Conservation (phyloP, 1,284 basidiomycete genomes). For the Cryptococcus sp. region DNA sequence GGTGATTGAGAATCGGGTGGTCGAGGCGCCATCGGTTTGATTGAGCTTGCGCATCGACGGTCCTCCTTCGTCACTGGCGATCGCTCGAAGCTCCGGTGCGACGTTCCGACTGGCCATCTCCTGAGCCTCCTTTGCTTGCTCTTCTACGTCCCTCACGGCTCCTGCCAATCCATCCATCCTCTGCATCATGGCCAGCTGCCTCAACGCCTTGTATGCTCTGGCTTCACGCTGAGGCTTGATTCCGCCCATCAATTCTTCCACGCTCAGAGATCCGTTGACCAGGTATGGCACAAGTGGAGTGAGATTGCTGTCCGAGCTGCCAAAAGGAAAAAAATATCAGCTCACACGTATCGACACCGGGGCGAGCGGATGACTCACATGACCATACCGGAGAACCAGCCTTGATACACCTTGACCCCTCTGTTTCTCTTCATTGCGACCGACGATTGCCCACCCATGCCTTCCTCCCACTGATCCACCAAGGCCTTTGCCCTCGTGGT, state of each 20-base stretch:
- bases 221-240: conserved; percentile 25
- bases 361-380: conserved; percentile 20
- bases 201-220: conserved; percentile 25
- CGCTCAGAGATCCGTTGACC: conserved; percentile 10
- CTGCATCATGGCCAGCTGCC: conserved; percentile 16
- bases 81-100: conserved; percentile 34
- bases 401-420: conserved; percentile 43
- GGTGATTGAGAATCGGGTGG: conserved; percentile 54
- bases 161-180: conserved; percentile 16
- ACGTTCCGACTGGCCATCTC: conserved; percentile 22
- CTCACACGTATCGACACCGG: no score
- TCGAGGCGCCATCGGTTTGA: neutral
- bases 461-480: conserved; percentile 31
- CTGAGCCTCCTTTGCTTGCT: conserved; percentile 23
- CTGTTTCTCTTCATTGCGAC: conserved; percentile 20
- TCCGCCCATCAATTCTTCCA: conserved; percentile 17
- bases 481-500: conserved; percentile 19
- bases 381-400: conserved; percentile 37
- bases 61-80: conserved; percentile 23
- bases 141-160: conserved; percentile 20
- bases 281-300: conserved; percentile 31
- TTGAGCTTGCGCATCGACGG: neutral
- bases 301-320: conserved; percentile 26
- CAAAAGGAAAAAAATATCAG: no score
- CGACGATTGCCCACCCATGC: conserved; percentile 6